Base-by-base conservation (phyloP, 441 rosid species). In the Euphorbia celastroides region DNA sequence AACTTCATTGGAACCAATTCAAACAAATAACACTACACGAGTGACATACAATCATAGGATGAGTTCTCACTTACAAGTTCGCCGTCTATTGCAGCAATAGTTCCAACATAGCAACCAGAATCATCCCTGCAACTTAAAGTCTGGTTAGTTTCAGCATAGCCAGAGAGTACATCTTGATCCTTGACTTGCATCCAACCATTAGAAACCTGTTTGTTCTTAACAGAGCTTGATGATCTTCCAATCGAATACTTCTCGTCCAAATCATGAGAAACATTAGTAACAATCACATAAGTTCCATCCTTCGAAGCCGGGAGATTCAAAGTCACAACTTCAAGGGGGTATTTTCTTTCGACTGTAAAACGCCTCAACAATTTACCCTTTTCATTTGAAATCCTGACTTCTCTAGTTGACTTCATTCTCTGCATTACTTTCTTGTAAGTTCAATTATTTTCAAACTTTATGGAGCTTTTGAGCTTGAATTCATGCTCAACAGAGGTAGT, bases 121-220 rank as follows among this genome's bases (percentile, higher is more conserved):
- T 50, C 82, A 65, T 85, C 89, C 16, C 63, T 26, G 50, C 67
- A 80, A 62, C 56, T 74, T 41, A 81, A 77, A 30, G 75, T 83
- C 74, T 90, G 92, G 71, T 51, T 72, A 3, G 92, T 88, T 16
- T 13, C 70, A 1, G 84, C 84, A 50, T 68, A 71, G 10, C 98
- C 93, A 0, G 85, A 70, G 38, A 90, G 72, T 64, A 86, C 89
- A 51, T 78, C 48, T 65, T 86, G 93, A 75, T 79, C 97, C 82
- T 73, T 79, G 56, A 88, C 86, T 80, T 83, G 70, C 86, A 93
- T 87, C 96, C 96, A 81, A 27, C 98, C 98, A 0, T 62, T 70
- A 5, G 88, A 82, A 48, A 63, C 75, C 79, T 88, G 94, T 46
- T 61, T 69, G 46, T 82, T 88, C 30, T 44, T 17, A 68, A 82